Conservation (phyloP, 805 yeast genomes). For the Spencermartinsiella europaea region DNA sequence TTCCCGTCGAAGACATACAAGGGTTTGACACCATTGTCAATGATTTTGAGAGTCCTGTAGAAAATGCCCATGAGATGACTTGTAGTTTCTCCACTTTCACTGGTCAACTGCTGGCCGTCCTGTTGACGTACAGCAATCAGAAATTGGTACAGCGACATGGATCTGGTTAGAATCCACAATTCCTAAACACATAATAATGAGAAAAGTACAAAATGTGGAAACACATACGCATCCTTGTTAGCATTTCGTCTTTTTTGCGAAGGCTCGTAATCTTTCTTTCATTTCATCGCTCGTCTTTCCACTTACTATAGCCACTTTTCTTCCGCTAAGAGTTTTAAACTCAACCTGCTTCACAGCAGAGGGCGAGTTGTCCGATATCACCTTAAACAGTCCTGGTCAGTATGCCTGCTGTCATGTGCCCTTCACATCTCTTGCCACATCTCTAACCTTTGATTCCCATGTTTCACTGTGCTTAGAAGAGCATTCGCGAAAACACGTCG, state of each 20-base stretch:
- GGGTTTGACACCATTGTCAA: slow-evolving; percentile 92
- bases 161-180: slow-evolving; percentile 31
- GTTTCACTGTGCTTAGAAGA: background rate
- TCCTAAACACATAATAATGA: no score
- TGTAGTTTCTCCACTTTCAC: slow-evolving; percentile 84
- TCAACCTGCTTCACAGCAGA: slow-evolving; percentile 69
- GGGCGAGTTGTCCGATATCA: slow-evolving; percentile 88
- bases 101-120: slow-evolving; percentile 90
- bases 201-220: background rate
- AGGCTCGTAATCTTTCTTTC: slow-evolving; percentile 2
- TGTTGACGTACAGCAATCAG: slow-evolving; percentile 94
- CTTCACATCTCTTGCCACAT: background rate
- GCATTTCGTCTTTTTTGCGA: no score
- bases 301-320: slow-evolving; percentile 86
- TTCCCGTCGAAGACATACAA: slow-evolving; percentile 96
- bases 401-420: background rate
- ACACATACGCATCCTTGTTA: background rate
- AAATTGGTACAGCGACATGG: slow-evolving; percentile 95
- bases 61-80: slow-evolving; percentile 95
- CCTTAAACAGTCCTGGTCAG: slow-evolving; percentile 66
- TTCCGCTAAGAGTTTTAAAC: slow-evolving; percentile 80
- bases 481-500: background rate
- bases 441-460: slow-evolving; percentile 32
- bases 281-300: slow-evolving; percentile 26
- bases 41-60: slow-evolving; percentile 84